Conservation (phyloP, 352 stramenopile genomes). For the Pythium aphanidermatum region DNA sequence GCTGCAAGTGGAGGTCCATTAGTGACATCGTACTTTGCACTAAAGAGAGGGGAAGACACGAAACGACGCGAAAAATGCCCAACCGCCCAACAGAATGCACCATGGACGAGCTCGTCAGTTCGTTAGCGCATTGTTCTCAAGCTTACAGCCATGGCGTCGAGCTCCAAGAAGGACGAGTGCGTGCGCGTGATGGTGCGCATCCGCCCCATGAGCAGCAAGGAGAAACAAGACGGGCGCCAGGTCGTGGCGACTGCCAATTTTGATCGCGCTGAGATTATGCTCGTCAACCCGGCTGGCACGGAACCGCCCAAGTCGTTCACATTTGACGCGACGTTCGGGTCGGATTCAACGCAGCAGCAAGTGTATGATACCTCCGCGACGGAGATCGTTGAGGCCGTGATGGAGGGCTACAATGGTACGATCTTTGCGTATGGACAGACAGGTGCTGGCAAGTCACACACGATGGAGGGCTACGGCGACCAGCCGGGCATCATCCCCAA, state of each 20-base stretch:
- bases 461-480: conserved; percentile 81
- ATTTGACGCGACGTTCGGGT: conserved; percentile 95
- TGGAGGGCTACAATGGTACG: conserved; percentile 91
- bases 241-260: conserved; percentile 84
- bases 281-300: conserved; percentile 77
- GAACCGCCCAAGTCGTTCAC: conserved; percentile 94
- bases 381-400: conserved; percentile 89
- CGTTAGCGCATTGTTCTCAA: neutral
- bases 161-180: conserved; percentile 82
- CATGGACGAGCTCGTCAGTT: neutral
- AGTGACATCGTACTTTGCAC: too few relatives aligned
- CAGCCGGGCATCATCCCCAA: conserved; percentile 87
- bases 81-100: neutral
- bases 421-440: conserved; percentile 91
- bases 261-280: conserved; percentile 84
- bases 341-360: conserved; percentile 91
- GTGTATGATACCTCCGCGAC: conserved; percentile 90
- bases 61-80: neutral
- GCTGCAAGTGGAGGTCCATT: neutral
- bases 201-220: conserved; percentile 92
- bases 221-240: conserved; percentile 90
- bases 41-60: too few relatives aligned
- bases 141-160: conserved; percentile 1
- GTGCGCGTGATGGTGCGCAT: conserved; percentile 96
- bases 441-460: conserved; percentile 85